Percentiles rank a stretch among this genome's conserved stretches.
phyloP scores from a whole-genome alignment of 345 rosid genomes.

The Camelina hispida region DNA sequence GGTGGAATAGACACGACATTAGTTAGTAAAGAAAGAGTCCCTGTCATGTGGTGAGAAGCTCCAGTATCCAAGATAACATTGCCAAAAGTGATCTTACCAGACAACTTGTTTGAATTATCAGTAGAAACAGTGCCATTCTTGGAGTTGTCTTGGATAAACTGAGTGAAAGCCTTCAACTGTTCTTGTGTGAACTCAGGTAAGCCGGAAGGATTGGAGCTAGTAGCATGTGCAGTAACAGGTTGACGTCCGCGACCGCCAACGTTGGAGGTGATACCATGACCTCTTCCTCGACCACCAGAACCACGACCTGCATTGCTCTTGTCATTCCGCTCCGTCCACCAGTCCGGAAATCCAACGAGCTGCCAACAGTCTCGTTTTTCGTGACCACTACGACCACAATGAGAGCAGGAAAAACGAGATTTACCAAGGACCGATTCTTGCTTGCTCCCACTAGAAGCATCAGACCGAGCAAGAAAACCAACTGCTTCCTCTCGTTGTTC shows the following conservation, averaged over 20 bases:
- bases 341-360: too few relatives aligned
- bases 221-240: background rate
- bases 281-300: too few relatives aligned
- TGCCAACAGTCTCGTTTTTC: too few relatives aligned
- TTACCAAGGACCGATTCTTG: too few relatives aligned
- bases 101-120: background rate
- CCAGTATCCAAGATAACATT: background rate
- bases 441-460: too few relatives aligned
- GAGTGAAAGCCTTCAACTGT: background rate
- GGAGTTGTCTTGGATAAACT: background rate
- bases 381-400: background rate
- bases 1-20: background rate
- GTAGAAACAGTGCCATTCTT: too few relatives aligned
- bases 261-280: background rate
- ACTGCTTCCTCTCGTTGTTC: too few relatives aligned
- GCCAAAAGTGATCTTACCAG: background rate
- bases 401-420: background rate
- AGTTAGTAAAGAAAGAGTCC: background rate
- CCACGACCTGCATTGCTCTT: background rate
- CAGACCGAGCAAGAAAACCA: too few relatives aligned
- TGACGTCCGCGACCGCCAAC: background rate
- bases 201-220: background rate
- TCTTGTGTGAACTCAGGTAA: background rate
- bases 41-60: background rate
- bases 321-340: background rate